These are phyloP conservation scores for Diaporthe aspalathi DNA, from an alignment of 2,329 filamentous ascomycete species.

Conservation along the genomic window DNA sequence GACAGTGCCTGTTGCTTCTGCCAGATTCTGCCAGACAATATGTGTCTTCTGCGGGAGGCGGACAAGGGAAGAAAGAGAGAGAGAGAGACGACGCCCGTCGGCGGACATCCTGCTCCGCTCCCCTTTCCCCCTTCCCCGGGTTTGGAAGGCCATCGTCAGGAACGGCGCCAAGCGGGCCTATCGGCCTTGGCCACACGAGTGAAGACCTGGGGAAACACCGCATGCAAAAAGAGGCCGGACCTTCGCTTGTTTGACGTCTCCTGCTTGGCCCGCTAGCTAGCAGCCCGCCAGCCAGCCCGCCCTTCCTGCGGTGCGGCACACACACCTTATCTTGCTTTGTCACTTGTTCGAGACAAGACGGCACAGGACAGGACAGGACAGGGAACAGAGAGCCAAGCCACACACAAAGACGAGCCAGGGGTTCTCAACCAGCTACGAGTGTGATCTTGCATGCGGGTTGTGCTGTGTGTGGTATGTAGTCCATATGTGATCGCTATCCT, in stretches of 20 bases:
- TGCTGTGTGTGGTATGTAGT: neutral
- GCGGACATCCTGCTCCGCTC: neutral
- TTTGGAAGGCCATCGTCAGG: slow-evolving; percentile 13
- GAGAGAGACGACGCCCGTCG: neutral
- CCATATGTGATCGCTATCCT: neutral
- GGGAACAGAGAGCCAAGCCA: too few species aligned
- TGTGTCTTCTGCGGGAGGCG: neutral
- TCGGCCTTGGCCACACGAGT: slow-evolving; percentile 23
- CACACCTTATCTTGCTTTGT: neutral
- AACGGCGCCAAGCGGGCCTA: slow-evolving; percentile 28
- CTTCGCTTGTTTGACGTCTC: slow-evolving; percentile 26
- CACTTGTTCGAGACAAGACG: neutral
- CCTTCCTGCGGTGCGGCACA: neutral
- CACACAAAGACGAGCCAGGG: too few species aligned
- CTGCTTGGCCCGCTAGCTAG: slow-evolving; percentile 8
- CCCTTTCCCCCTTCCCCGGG: neutral
- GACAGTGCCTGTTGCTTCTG: too few species aligned
- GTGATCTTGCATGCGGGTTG: too few species aligned
- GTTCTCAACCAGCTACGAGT: neutral
- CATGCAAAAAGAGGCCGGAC: slow-evolving; percentile 1
- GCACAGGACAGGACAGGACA: neutral
- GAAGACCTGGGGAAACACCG: slow-evolving; percentile 16
- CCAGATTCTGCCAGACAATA: neutral
- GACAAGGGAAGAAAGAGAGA: neutral
- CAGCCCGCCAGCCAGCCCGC: too few species aligned